Evolutionary conservation across 1,139 yeast genomes (phyloP).

Genomic region (Candida tropicalis): DNA sequence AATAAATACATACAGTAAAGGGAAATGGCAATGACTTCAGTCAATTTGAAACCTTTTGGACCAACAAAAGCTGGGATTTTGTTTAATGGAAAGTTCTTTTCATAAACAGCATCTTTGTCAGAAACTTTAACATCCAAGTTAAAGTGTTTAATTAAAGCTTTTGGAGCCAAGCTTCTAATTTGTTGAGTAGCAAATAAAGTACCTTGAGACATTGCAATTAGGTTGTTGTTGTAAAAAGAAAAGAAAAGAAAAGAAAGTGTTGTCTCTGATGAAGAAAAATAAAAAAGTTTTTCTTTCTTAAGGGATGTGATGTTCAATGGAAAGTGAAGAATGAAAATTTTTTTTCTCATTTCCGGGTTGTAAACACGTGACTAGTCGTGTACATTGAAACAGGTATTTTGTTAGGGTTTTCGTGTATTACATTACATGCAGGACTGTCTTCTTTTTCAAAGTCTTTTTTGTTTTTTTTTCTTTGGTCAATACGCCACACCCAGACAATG

Average conservation of each 20-base stretch:
- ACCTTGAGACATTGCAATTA: constrained; percentile 49
- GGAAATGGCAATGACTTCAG: constrained; percentile 78
- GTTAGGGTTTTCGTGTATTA: background rate
- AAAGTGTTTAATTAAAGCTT: constrained; percentile 68
- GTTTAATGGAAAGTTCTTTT: constrained; percentile 65
- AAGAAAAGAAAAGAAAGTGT: background rate
- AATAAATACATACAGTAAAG: constrained; percentile 41
- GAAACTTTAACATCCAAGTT: constrained; percentile 69
- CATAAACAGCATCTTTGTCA: constrained; percentile 48
- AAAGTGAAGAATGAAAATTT: constrained; percentile 5
- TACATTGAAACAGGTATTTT: background rate
- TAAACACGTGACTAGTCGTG: background rate
- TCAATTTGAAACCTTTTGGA: constrained; percentile 77
- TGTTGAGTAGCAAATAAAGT: constrained; percentile 57
- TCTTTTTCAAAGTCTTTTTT: no score
- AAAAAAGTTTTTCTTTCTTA: background rate
- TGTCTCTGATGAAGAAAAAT: background rate
- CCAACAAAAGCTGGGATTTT: constrained; percentile 81
- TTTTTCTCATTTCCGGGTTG: background rate
- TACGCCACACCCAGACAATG: no score
- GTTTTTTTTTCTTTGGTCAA: no score
- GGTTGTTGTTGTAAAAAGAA: background rate
- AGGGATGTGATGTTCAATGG: background rate
- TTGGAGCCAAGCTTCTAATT: constrained; percentile 52
- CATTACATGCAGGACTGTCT: no score